These are phyloP conservation scores for Coemansia sp. DNA, from an alignment of 192 early-diverging fungal genomes.

Conservation along the genomic window DNA sequence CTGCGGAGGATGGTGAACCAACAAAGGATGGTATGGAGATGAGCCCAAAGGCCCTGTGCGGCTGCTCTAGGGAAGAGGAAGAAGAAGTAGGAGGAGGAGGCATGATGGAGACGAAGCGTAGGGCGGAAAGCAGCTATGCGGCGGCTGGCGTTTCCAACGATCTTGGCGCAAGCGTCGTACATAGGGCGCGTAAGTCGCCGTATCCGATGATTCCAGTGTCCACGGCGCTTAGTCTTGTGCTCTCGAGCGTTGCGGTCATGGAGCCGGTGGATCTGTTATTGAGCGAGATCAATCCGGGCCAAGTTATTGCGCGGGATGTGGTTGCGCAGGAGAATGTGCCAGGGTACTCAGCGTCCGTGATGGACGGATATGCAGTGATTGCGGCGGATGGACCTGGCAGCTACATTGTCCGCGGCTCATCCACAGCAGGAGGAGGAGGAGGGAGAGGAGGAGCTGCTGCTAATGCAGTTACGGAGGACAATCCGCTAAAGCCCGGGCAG, in stretches of 20 bases:
- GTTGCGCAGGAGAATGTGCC: conserved; percentile 74
- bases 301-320: conserved; percentile 76
- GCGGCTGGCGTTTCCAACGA: conserved; percentile 8
- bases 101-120: background rate
- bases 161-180: conserved; percentile 54
- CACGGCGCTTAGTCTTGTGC: conserved; percentile 62
- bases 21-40: background rate
- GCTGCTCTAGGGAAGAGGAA: conserved; percentile 33
- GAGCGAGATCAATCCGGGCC: conserved; percentile 49
- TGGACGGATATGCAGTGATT: conserved; percentile 94
- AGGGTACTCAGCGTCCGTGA: conserved; percentile 79
- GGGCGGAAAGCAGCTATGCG: background rate
- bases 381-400: conserved; percentile 77
- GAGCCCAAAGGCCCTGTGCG: conserved; percentile 14
- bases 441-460: background rate
- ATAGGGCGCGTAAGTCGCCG: conserved; percentile 72
- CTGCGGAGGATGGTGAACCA: background rate
- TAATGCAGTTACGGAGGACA: background rate
- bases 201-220: conserved; percentile 77
- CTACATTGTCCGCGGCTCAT: conserved; percentile 64
- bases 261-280: conserved; percentile 13
- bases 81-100: background rate
- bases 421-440: conserved; percentile 57
- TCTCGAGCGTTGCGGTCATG: conserved; percentile 36
- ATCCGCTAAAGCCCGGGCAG: conserved; percentile 56